Conservation (phyloP, 2,329 filamentous ascomycete species). For the Ampelomyces quisqualis region DNA sequence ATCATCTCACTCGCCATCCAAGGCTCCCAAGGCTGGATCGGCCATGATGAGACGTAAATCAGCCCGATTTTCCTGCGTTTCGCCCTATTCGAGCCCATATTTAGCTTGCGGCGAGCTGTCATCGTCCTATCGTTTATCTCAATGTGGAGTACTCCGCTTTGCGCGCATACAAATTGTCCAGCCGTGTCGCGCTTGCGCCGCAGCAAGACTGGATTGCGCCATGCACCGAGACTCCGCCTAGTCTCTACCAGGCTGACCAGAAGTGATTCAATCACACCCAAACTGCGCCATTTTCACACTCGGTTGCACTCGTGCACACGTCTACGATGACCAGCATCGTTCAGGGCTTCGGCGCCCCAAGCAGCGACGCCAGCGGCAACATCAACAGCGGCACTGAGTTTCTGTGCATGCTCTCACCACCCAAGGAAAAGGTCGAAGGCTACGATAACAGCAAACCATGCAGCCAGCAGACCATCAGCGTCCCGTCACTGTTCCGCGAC, state of each 20-base stretch:
- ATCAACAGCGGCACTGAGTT: conserved; percentile 43
- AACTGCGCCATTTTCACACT: background rate
- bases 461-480: conserved; percentile 34
- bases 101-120: background rate
- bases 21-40: background rate
- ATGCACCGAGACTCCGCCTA: background rate
- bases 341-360: conserved; percentile 23
- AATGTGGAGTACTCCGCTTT: background rate
- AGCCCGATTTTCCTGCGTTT: conserved; percentile 1
- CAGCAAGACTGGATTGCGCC: conserved; percentile 1
- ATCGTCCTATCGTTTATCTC: background rate
- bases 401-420: conserved; percentile 42
- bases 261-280: no score
- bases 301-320: background rate
- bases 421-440: conserved; percentile 35
- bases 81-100: background rate
- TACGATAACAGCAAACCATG: conserved; percentile 42
- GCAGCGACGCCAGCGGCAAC: conserved; percentile 16
- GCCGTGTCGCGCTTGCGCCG: conserved; percentile 2
- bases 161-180: conserved; percentile 1
- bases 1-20: conserved; percentile 1
- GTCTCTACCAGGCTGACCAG: no score
- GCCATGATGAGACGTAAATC: background rate
- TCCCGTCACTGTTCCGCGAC: conserved; percentile 53
- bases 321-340: conserved; percentile 20